phyloP scores from a whole-genome alignment of 768 basidiomycete genomes.

The Psilocybe cyanescens region DNA sequence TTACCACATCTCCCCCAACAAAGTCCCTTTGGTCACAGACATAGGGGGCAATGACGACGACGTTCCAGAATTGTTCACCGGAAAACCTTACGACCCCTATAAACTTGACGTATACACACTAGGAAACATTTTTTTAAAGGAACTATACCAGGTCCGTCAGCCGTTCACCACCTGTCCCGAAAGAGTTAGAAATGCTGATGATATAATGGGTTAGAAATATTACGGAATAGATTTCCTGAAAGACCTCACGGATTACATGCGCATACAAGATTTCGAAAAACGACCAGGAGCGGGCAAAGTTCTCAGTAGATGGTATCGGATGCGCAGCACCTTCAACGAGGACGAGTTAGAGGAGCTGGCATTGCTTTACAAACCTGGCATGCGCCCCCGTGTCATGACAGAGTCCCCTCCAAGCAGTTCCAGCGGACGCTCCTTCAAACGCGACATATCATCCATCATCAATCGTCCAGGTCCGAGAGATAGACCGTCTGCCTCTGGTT shows the following conservation, averaged over 20 bases:
- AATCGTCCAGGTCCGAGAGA: slow-evolving; percentile 16
- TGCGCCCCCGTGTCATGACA: slow-evolving; percentile 1
- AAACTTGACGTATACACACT: slow-evolving; percentile 34
- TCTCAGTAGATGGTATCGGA: slow-evolving; percentile 27
- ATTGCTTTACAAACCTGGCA: slow-evolving; percentile 11
- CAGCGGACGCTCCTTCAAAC: slow-evolving; percentile 23
- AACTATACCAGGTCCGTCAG: slow-evolving; percentile 25
- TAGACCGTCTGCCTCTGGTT: neutral
- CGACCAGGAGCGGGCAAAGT: slow-evolving; percentile 27
- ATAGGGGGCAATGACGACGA: slow-evolving; percentile 29
- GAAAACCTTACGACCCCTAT: slow-evolving; percentile 29
- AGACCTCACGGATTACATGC: slow-evolving; percentile 30
- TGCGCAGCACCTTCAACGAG: slow-evolving; percentile 19
- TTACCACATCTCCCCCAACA: slow-evolving; percentile 23
- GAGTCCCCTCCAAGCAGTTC: slow-evolving; percentile 12
- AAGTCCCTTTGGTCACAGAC: slow-evolving; percentile 21
- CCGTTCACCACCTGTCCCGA: neutral
- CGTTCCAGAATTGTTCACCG: slow-evolving; percentile 27
- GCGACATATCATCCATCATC: slow-evolving; percentile 28
- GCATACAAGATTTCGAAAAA: slow-evolving; percentile 21
- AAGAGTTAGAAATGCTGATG: neutral
- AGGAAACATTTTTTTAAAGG: slow-evolving; percentile 30
- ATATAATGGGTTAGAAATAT: slow-evolving; percentile 21
- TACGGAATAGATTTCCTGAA: slow-evolving; percentile 29
- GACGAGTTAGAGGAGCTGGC: slow-evolving; percentile 16